Percentiles rank a stretch among this genome's conserved stretches.
These are phyloP conservation scores for Penicillium corylophilum DNA, from an alignment of 2,329 filamentous ascomycete species.

Conservation along the genomic window DNA sequence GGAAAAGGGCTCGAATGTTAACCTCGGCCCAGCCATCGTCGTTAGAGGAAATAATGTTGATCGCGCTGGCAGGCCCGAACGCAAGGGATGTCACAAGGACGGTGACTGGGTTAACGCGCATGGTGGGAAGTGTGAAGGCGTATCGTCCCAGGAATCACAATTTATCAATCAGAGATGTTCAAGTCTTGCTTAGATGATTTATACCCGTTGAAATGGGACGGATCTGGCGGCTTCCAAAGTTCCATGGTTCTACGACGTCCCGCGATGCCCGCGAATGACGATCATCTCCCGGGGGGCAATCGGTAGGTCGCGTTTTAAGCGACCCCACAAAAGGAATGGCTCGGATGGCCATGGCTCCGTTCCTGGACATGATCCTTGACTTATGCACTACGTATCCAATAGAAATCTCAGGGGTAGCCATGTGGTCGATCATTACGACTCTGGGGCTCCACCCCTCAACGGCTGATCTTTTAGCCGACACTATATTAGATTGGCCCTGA, in stretches of 20 bases:
- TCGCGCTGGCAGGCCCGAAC: slow-evolving; percentile 25
- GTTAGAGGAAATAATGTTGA: slow-evolving; percentile 65
- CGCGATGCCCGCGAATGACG: too few relatives aligned
- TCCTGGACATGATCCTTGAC: not conserved
- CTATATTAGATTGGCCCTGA: not conserved
- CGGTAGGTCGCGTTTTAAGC: not conserved
- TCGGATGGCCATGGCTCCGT: not conserved
- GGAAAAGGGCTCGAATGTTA: slow-evolving; percentile 62
- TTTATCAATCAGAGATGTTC: not conserved
- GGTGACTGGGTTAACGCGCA: slow-evolving; percentile 18
- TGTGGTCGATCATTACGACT: slow-evolving; percentile 1
- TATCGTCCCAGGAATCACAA: not conserved
- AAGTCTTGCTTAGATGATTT: not conserved
- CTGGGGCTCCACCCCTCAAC: not conserved
- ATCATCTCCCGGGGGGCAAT: not conserved
- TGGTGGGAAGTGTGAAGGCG: slow-evolving; percentile 5
- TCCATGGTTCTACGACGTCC: not conserved
- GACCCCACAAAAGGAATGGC: not conserved
- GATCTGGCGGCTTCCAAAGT: slow-evolving; percentile 1
- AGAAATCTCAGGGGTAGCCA: not conserved
- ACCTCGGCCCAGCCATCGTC: slow-evolving; percentile 74
- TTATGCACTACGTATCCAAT: not conserved
- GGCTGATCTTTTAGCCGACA: not conserved
- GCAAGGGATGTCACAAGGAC: slow-evolving; percentile 13
- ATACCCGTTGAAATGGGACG: not conserved